These are phyloP conservation scores for Mucor irregularis DNA, from an alignment of 371 early-diverging fungal species.

Conservation along the genomic window DNA sequence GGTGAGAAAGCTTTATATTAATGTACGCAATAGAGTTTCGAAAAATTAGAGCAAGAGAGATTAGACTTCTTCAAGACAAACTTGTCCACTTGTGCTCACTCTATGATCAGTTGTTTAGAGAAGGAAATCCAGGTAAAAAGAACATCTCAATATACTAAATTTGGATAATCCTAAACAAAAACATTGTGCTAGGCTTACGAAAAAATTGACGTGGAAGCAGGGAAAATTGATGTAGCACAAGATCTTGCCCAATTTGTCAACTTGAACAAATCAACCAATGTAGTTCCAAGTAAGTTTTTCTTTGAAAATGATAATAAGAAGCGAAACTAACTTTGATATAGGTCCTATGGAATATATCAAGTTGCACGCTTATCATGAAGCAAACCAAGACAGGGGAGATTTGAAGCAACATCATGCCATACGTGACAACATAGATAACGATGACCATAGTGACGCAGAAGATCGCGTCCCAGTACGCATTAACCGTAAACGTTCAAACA, in stretches of 20 bases:
- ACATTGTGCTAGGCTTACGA: conserved; percentile 29
- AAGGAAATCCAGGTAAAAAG: conserved; percentile 20
- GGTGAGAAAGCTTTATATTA: too few relatives aligned
- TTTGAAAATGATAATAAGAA: not conserved
- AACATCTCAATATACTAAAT: not conserved
- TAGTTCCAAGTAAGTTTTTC: conserved; percentile 19
- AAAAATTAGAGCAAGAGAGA: conserved; percentile 22
- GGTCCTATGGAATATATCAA: conserved; percentile 25
- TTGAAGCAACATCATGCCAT: conserved; percentile 3
- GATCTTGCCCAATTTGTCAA: conserved; percentile 19
- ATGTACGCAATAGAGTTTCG: conserved; percentile 23
- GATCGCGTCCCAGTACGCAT: not conserved
- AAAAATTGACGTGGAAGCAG: conserved; percentile 7
- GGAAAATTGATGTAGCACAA: conserved; percentile 3
- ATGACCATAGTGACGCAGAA: conserved; percentile 19
- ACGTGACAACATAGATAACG: conserved; percentile 8
- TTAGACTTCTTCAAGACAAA: conserved; percentile 21
- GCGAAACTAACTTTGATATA: not conserved
- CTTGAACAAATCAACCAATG: conserved; percentile 15
- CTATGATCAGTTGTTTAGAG: conserved; percentile 19
- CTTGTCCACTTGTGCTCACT: conserved; percentile 17
- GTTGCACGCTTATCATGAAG: conserved; percentile 20
- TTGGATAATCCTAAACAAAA: not conserved
- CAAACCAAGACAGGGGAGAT: conserved; percentile 4
- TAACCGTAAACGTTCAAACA: not conserved